phyloP scores from a whole-genome alignment of 1,284 basidiomycete genomes.

The Heterobasidion annosum region DNA sequence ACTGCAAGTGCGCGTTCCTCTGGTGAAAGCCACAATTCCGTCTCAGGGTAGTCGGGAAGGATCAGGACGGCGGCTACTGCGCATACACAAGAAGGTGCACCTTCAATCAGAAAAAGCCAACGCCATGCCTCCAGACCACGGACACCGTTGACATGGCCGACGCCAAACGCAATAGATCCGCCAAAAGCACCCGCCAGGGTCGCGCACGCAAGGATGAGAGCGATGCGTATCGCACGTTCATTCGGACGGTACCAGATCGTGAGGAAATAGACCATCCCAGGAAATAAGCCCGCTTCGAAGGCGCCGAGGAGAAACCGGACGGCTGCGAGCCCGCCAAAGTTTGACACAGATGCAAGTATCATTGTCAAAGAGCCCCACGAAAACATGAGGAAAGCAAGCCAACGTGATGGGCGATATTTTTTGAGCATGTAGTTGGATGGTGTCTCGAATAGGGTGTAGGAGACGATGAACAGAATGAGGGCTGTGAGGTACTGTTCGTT shows the following conservation, averaged over 20 bases:
- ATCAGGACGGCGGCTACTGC: constrained; percentile 28
- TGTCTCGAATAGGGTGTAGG: constrained; percentile 26
- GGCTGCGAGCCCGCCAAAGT: constrained; percentile 23
- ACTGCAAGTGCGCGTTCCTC: constrained; percentile 22
- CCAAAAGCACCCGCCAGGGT: constrained; percentile 35
- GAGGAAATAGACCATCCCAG: constrained; percentile 22
- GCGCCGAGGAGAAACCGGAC: constrained; percentile 19
- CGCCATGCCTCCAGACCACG: constrained; percentile 26
- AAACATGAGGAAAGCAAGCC: constrained; percentile 28
- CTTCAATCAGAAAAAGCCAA: constrained; percentile 39
- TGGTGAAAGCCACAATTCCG: constrained; percentile 25
- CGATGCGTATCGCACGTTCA: constrained; percentile 28
- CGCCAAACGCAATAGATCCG: constrained; percentile 29
- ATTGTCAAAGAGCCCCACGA: constrained; percentile 32
- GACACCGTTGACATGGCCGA: constrained; percentile 22
- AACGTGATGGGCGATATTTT: constrained; percentile 25
- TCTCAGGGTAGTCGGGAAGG: constrained; percentile 38
- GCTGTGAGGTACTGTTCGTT: constrained; percentile 24
- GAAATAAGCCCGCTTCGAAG: constrained; percentile 22
- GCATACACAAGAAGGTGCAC: constrained; percentile 29
- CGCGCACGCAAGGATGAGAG: constrained; percentile 27
- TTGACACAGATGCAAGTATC: constrained; percentile 22
- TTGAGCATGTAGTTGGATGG: constrained; percentile 35
- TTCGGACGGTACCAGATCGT: constrained; percentile 32
- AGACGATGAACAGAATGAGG: constrained; percentile 29